Percentiles rank a stretch among this genome's conserved stretches.
These are phyloP conservation scores for Diplodia sapinea DNA, from an alignment of 2,329 filamentous ascomycete genomes.

Conservation along the genomic window DNA sequence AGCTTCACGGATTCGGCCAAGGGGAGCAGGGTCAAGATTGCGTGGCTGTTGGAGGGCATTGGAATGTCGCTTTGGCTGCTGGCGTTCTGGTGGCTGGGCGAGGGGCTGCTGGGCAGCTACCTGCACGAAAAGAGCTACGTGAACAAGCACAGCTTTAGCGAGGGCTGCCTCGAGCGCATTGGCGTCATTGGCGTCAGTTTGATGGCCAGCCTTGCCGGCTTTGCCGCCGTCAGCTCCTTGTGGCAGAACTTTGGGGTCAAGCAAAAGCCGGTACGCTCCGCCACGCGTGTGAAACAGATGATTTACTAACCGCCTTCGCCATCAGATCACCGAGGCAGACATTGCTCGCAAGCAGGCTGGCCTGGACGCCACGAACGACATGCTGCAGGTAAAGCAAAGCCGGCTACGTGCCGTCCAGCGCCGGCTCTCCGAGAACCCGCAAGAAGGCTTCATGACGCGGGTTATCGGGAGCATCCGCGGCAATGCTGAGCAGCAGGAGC, in stretches of 20 bases:
- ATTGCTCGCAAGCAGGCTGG: constrained; percentile 79
- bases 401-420: constrained; percentile 72
- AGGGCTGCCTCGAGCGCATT: constrained; percentile 68
- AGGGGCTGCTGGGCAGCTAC: constrained; percentile 63
- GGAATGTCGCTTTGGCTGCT: constrained; percentile 73
- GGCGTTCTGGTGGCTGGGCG: constrained; percentile 77
- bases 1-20: constrained; percentile 60
- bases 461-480: constrained; percentile 74
- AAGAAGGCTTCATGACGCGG: constrained; percentile 71
- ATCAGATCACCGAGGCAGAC: constrained; percentile 70
- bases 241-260: constrained; percentile 81
- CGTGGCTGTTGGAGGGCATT: constrained; percentile 67
- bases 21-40: constrained; percentile 62
- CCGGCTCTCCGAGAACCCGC: constrained; percentile 59
- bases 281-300: constrained; percentile 31
- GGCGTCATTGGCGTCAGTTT: constrained; percentile 84
- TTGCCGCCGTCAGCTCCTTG: constrained; percentile 83
- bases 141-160: constrained; percentile 55
- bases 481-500: constrained; percentile 61
- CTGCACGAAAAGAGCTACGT: constrained; percentile 54
- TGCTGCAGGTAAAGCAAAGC: constrained; percentile 77
- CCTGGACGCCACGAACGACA: constrained; percentile 77
- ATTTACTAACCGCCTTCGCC: neutral
- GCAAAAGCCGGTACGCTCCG: constrained; percentile 58
- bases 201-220: constrained; percentile 88